These are phyloP conservation scores for Tulasnella calospora DNA, from an alignment of 768 basidiomycete genomes.

Conservation along the genomic window DNA sequence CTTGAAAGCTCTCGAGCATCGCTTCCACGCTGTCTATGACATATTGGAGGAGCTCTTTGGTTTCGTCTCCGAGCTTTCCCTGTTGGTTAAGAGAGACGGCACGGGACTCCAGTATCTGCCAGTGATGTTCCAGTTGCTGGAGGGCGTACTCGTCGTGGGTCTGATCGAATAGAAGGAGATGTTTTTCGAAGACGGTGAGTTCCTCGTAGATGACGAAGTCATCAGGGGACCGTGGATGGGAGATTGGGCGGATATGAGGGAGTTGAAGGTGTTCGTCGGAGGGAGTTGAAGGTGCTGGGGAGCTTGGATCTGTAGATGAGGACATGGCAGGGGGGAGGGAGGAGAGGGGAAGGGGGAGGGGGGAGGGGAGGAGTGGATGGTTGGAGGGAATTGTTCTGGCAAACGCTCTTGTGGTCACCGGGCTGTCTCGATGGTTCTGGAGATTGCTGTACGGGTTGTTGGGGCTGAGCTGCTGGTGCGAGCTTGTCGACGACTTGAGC, in stretches of 20 bases:
- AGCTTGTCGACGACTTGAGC: neutral
- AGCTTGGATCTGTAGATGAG: neutral
- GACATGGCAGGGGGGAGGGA: constrained; percentile 12
- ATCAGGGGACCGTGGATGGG: neutral
- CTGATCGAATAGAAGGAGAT: constrained; percentile 6
- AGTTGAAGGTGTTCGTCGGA: neutral
- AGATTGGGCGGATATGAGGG: constrained; percentile 12
- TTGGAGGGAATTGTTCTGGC: constrained; percentile 5
- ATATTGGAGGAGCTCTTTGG: neutral
- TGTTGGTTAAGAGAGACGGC: neutral
- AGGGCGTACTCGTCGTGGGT: constrained; percentile 6
- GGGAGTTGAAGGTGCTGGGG: neutral
- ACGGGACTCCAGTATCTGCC: neutral
- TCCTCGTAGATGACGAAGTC: constrained; percentile 15
- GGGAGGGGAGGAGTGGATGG: neutral
- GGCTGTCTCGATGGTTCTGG: constrained; percentile 6
- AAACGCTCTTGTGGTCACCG: neutral
- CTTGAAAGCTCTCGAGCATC: constrained; percentile 8
- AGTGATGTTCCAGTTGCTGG: neutral
- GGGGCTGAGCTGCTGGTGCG: neutral
- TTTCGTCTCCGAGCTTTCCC: constrained; percentile 11
- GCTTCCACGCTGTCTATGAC: constrained; percentile 12
- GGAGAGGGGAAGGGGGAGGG: neutral
- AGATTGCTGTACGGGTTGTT: neutral
- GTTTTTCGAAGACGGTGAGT: constrained; percentile 7